These are phyloP conservation scores for Neurospora sublineolata DNA, from an alignment of 495 filamentous ascomycete genomes.

Conservation along the genomic window DNA sequence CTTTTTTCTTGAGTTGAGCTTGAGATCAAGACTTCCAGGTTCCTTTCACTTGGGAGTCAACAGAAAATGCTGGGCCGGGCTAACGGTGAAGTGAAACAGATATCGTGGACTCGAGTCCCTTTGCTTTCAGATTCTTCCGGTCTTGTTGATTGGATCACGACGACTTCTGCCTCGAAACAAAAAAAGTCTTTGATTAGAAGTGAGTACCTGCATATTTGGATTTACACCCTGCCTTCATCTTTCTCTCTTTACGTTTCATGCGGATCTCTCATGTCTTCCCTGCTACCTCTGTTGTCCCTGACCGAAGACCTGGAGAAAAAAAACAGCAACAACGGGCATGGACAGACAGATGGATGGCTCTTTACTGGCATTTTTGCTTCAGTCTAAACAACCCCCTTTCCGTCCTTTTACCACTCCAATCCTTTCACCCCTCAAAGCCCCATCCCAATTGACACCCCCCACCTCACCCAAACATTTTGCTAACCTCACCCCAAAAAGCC, in stretches of 20 bases:
- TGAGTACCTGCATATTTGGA: neutral
- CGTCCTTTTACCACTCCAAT: no score
- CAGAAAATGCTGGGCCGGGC: neutral
- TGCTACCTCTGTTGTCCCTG: neutral
- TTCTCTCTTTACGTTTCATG: neutral
- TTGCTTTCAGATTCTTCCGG: neutral
- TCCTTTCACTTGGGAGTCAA: neutral
- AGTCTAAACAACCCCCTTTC: no score
- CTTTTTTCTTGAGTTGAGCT: neutral
- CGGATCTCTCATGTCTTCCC: neutral
- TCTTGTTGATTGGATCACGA: neutral
- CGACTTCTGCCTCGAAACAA: neutral
- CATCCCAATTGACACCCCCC: neutral
- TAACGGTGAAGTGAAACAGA: neutral
- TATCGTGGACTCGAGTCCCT: no score
- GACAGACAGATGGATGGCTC: no score
- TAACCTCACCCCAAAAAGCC: neutral
- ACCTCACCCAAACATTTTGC: neutral
- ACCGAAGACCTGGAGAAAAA: neutral
- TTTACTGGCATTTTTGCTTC: no score
- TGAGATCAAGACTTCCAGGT: neutral
- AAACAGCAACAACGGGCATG: no score
- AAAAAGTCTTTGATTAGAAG: neutral
- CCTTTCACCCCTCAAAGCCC: neutral
- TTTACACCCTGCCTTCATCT: no score